Evolutionary conservation across 345 rosid genomes (phyloP).

Genomic region (Salix udensis): DNA sequence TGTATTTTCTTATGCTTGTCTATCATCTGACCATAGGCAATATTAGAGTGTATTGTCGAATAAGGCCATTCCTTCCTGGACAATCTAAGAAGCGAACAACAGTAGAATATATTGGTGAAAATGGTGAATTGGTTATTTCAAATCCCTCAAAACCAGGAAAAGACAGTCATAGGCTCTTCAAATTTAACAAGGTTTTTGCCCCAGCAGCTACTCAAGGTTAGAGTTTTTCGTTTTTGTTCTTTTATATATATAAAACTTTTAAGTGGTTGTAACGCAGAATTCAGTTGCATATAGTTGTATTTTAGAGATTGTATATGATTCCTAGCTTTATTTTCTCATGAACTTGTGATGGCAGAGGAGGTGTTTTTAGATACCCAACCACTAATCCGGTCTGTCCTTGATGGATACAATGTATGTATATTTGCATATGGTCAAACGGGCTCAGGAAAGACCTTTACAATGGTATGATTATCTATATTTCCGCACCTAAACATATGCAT

Average conservation of each 20-base stretch:
- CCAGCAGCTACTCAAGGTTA: slow-evolving; percentile 83
- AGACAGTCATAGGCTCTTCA: slow-evolving; percentile 71
- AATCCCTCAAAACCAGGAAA: slow-evolving; percentile 83
- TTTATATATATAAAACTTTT: background rate
- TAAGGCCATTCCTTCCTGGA: slow-evolving; percentile 88
- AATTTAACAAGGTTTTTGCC: slow-evolving; percentile 85
- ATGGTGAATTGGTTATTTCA: slow-evolving; percentile 81
- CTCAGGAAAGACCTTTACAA: slow-evolving; percentile 96
- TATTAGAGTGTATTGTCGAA: slow-evolving; percentile 93
- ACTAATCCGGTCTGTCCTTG: slow-evolving; percentile 87
- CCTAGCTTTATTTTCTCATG: background rate
- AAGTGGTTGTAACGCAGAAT: background rate
- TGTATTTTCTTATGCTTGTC: slow-evolving; percentile 48
- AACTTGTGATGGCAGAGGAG: slow-evolving; percentile 53
- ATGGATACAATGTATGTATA: slow-evolving; percentile 92
- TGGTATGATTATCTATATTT: slow-evolving; percentile 44
- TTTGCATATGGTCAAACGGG: slow-evolving; percentile 99
- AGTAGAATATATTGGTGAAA: slow-evolving; percentile 75
- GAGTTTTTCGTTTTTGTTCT: slow-evolving; percentile 2
- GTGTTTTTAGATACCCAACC: slow-evolving; percentile 88
- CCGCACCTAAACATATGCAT: background rate
- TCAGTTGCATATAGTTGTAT: slow-evolving; percentile 7
- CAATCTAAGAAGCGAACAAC: slow-evolving; percentile 69
- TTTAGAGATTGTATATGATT: background rate
- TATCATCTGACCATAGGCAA: slow-evolving; percentile 47